These are phyloP conservation scores for Choiromyces venosus DNA, from an alignment of 495 filamentous ascomycete species.

Conservation along the genomic window DNA sequence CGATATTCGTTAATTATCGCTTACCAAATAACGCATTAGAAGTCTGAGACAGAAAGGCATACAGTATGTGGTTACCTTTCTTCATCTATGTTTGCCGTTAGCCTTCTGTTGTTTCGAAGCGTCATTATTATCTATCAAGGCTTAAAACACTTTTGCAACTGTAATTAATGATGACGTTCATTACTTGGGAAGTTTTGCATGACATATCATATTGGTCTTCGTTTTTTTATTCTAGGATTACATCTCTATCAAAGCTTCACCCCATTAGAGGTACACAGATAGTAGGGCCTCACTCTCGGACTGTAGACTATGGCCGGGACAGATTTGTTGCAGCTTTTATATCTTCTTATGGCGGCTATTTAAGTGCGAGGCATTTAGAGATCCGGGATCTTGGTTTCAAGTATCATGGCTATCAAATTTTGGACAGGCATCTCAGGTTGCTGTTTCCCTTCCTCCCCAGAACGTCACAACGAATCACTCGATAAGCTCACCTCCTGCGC, in stretches of 20 bases:
- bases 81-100: not conserved
- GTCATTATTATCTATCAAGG: not conserved
- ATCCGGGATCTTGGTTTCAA: not conserved
- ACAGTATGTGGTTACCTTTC: not conserved
- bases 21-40: not conserved
- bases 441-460: not conserved
- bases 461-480: not conserved
- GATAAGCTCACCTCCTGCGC: not conserved
- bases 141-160: not conserved
- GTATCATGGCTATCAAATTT: not conserved
- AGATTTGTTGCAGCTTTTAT: not conserved
- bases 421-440: not conserved
- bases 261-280: too few species aligned
- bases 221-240: not conserved
- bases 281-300: not conserved
- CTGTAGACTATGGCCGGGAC: not conserved
- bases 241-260: not conserved
- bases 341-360: not conserved
- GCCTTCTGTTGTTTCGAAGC: not conserved
- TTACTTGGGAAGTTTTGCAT: not conserved
- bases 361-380: not conserved
- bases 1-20: not conserved
- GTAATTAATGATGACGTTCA: not conserved
- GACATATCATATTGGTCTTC: too few species aligned
- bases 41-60: not conserved